Evolutionary conservation across 805 yeast genomes (phyloP).

Genomic region (Gaillardinia entomophila): DNA sequence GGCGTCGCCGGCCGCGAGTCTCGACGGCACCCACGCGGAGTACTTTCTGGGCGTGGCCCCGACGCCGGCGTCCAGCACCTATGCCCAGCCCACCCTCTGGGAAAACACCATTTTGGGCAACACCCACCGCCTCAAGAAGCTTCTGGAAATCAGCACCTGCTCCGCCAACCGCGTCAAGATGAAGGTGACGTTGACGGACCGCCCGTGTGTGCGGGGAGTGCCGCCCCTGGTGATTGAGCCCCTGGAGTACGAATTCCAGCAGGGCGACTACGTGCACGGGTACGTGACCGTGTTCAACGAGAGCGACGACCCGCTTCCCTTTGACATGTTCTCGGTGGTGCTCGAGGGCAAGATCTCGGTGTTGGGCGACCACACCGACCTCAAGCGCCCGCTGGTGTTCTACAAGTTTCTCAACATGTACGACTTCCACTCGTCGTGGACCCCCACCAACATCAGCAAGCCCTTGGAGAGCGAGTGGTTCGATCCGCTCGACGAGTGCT

Average conservation of each 20-base stretch:
- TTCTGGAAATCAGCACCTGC: conserved; percentile 9
- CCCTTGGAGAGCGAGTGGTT: conserved; percentile 2
- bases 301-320: conserved; percentile 12
- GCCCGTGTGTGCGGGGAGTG: conserved; percentile 11
- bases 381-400: conserved; percentile 15
- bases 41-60: not conserved
- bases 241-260: conserved; percentile 14
- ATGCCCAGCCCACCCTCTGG: conserved; percentile 14
- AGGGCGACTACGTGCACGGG: conserved; percentile 23
- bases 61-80: not conserved
- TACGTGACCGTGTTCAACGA: conserved; percentile 16
- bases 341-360: conserved; percentile 23
- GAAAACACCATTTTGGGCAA: conserved; percentile 23
- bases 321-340: conserved; percentile 23
- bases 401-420: conserved; percentile 26
- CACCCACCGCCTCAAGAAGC: conserved; percentile 18
- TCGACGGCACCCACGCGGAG: not conserved
- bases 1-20: conserved; percentile 2
- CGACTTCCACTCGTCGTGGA: conserved; percentile 26
- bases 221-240: conserved; percentile 12
- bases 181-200: conserved; percentile 12
- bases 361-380: conserved; percentile 12
- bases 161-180: conserved; percentile 14
- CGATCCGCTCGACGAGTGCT: conserved; percentile 17
- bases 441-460: conserved; percentile 15